Percentiles rank a stretch among this genome's conserved stretches.
These are phyloP conservation scores for Dendrobium officinale DNA, from an alignment of 106 monocot genomes.

Conservation along the genomic window DNA sequence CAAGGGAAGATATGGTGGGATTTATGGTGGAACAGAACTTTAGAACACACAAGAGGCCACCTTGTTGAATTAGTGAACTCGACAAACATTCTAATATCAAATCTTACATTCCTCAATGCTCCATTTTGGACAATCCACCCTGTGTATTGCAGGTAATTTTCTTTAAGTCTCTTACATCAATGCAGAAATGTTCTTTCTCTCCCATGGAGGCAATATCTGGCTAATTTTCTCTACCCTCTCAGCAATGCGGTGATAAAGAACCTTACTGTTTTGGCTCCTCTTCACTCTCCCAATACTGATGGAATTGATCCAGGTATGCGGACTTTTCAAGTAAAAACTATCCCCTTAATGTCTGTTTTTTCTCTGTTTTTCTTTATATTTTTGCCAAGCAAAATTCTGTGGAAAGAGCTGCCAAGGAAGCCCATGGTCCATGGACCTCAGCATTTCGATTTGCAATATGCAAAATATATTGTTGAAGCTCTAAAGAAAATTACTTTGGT, in stretches of 20 bases:
- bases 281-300: conserved; percentile 88
- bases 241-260: conserved; percentile 83
- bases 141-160: conserved; percentile 73
- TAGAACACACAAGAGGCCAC: conserved; percentile 80
- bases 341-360: not conserved
- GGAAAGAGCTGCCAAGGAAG: not conserved
- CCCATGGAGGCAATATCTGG: not conserved
- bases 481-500: too few species aligned
- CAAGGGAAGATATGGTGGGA: conserved; percentile 97
- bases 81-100: conserved; percentile 72
- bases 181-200: not conserved
- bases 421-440: too few species aligned
- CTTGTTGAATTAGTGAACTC: conserved; percentile 84
- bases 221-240: conserved; percentile 10
- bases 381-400: not conserved
- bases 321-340: too few species aligned
- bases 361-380: not conserved
- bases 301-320: conserved; percentile 85
- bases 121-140: conserved; percentile 97
- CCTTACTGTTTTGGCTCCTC: conserved; percentile 77
- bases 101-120: conserved; percentile 74
- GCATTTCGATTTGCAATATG: too few species aligned
- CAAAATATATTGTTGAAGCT: too few species aligned
- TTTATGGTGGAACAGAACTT: conserved; percentile 88
- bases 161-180: not conserved